Evolutionary conservation across 2,329 filamentous ascomycete genomes (phyloP), one percentile per base, ranked within the genome.

Genomic region (Domatiomyces catenatus): DNA sequence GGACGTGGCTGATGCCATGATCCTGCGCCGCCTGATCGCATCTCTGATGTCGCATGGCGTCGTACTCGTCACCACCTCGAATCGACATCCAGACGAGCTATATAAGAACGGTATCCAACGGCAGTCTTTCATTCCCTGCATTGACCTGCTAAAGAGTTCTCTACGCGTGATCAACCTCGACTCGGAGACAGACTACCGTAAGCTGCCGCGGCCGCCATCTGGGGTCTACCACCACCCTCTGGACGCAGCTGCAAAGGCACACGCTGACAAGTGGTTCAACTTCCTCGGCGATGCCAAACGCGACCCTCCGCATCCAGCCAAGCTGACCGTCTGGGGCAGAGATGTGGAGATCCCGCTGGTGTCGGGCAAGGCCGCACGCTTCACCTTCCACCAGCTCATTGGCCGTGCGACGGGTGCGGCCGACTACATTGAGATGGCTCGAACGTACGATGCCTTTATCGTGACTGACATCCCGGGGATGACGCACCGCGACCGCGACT

Each of bases 41-140:
- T 77, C 80, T 1, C 77, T 98, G 50, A 95, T 96, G 88, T 85
- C 86, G 3, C 89, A 96, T 62, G 92, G 92, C n/a, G 88, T 94
- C 2, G 89, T 96, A 15, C 75, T 98, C 48, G 84, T 98, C 28
- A 96, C 92, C 5, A 98, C 92, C 0, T 94, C 87, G 6, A 98
- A 98, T 67, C 78, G 92, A n/a, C 89, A 95, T 60, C 92, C 92
- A 0, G 82, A 93, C 61, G 90, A 98, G 53, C 76, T 98, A 6
- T 98, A 98, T 74, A 94, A 92, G 68, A 98, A 98, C 65, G 92
- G 92, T 50, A 90, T 98, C 56, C 92, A 98, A 69, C 82, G 92
- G 52, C 83, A 94, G 59, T 94, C 86, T 5, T 98, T 98, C 65
- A 78, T 98, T 48, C 92, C 92, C 0, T 94, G 90, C 58, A 98